Conservation (phyloP, 768 basidiomycete genomes). For the Cubamyces sp. region DNA sequence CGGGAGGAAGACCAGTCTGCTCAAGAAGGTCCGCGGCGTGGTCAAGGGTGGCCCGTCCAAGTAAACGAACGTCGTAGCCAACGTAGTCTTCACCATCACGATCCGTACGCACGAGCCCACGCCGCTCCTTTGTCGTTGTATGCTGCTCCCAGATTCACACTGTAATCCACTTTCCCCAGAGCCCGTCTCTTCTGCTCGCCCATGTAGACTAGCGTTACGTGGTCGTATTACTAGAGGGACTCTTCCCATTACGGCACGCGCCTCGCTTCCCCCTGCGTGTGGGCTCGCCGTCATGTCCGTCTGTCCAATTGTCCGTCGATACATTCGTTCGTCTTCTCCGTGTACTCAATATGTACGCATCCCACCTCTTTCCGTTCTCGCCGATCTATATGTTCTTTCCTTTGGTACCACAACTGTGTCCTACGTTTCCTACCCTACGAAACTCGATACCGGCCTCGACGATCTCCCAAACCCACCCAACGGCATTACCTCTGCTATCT, state of each 20-base stretch:
- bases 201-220: constrained; percentile 26
- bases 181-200: constrained; percentile 19
- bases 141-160: constrained; percentile 10
- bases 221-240: constrained; percentile 25
- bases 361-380: background rate
- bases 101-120: constrained; percentile 7
- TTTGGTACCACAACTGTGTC: constrained; percentile 6
- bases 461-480: background rate
- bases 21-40: constrained; percentile 78
- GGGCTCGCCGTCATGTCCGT: too few species aligned
- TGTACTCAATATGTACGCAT: constrained; percentile 10
- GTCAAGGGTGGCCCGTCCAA: constrained; percentile 56
- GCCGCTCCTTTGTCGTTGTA: constrained; percentile 13
- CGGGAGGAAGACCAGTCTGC: constrained; percentile 74
- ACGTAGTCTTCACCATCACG: constrained; percentile 1
- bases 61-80: constrained; percentile 27
- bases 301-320: too few species aligned
- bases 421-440: constrained; percentile 17
- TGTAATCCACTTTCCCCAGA: constrained; percentile 19
- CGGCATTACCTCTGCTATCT: background rate
- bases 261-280: background rate
- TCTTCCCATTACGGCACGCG: constrained; percentile 1
- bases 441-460: constrained; percentile 14
- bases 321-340: background rate
- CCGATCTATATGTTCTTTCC: background rate